Evolutionary conservation across 2,329 filamentous ascomycete genomes (phyloP), one percentile per base, ranked within the genome.

Genomic region (Ophiosphaerella narmari): DNA sequence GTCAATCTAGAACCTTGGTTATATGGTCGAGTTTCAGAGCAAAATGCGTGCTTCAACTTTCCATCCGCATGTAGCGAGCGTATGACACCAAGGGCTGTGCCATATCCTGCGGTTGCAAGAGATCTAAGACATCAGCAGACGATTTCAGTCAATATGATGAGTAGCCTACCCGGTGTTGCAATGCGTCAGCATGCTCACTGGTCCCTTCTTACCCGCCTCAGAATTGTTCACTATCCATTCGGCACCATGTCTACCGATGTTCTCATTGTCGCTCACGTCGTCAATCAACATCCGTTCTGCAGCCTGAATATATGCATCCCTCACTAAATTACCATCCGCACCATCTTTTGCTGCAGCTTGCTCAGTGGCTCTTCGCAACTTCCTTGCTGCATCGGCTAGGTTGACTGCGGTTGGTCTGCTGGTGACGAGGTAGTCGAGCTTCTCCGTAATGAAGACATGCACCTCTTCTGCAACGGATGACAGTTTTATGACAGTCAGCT

Each of bases 1-100:
- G 94, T 99, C 51, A 99, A 80, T 16, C 94, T 86, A 43, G 92
- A 96, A 47, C 94, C 94, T 77, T 99, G 94, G 78, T 99, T 99
- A 76, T 99, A 99, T 0, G 94, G 94, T 31, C 94, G 84, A 2
- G 94, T 99, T 77, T 99, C 94, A 41, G 93, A 96, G 78, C 93
- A 99, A 78, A 91, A 99, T 34, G 91, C 93, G 67, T 91, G 92
- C 55, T 86, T 81, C 21, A 99, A 81, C 6, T 84, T 79, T 5
- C 81, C 79, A 48, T 80, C 80, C 11, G 83, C 75, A 66, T 90
- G 84, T 5, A 99, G 80, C 4, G 89, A 90, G 49, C 94, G 89
- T 62, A 99, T 91, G 43, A 99, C 94, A 18, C 94, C 94, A 2
- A 99, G 80, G 0, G 94, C 94, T 9, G 94, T 99, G 43, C 94